Evolutionary conservation across 768 basidiomycete genomes (phyloP).

Genomic region (Phaeolepiota aurea): DNA sequence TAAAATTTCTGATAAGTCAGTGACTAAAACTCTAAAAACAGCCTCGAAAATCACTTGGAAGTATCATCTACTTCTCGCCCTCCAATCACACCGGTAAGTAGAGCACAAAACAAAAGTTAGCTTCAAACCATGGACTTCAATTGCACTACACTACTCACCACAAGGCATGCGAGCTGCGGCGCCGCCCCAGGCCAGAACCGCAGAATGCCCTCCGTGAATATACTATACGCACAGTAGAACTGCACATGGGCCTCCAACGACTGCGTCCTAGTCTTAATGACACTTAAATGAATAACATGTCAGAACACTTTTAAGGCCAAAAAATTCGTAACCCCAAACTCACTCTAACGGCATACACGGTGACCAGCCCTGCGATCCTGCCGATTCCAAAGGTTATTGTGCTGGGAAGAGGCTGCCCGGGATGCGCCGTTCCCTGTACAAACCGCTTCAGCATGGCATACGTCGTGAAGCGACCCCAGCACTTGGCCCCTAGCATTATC

Average conservation of each 20-base stretch:
- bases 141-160: no score
- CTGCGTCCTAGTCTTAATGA: constrained; percentile 98
- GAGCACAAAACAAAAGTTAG: no score
- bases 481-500: constrained; percentile 98
- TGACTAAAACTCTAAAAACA: no score
- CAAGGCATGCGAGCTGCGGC: constrained; percentile 75
- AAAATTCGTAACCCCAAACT: no score
- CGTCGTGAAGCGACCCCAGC: constrained; percentile 91
- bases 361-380: constrained; percentile 88
- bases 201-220: constrained; percentile 84
- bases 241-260: constrained; percentile 73
- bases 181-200: constrained; percentile 97
- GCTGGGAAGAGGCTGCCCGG: constrained; percentile 78
- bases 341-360: constrained; percentile 90
- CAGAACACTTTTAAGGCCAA: constrained; percentile 1
- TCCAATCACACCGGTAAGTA: no score
- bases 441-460: constrained; percentile 93
- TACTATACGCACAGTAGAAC: constrained; percentile 92
- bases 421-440: constrained; percentile 74
- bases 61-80: no score
- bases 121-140: no score
- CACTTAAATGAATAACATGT: constrained; percentile 39
- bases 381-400: constrained; percentile 93
- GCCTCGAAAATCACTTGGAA: no score
- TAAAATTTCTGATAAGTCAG: no score